Percentiles rank a stretch among this genome's conserved stretches.
These are phyloP conservation scores for Phytophthora vignae DNA, from an alignment of 352 stramenopile species.

Conservation along the genomic window DNA sequence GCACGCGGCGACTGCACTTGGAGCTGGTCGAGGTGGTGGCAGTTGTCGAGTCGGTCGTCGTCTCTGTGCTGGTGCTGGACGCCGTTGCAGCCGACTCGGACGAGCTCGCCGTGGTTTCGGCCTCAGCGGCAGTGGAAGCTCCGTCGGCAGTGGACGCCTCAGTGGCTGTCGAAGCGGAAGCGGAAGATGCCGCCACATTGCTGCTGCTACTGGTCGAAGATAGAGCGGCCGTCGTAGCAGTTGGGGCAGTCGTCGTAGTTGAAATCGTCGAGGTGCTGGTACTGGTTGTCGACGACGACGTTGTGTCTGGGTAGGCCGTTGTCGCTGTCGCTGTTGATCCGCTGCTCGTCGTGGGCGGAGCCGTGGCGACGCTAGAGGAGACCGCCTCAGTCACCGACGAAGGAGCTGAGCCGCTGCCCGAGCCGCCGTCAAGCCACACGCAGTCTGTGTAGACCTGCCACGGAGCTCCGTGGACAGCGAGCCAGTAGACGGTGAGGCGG, in stretches of 20 bases:
- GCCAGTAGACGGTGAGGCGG: constrained; percentile 58
- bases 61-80: background rate
- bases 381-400: constrained; percentile 25
- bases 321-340: constrained; percentile 31
- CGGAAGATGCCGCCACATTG: constrained; percentile 3
- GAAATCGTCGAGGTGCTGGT: constrained; percentile 13
- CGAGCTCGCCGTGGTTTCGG: constrained; percentile 6
- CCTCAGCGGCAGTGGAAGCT: constrained; percentile 8
- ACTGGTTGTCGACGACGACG: constrained; percentile 14
- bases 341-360: constrained; percentile 25
- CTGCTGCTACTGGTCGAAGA: background rate
- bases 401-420: constrained; percentile 21
- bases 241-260: constrained; percentile 5
- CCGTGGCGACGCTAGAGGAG: constrained; percentile 25
- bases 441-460: constrained; percentile 73
- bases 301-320: constrained; percentile 28
- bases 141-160: constrained; percentile 2
- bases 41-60: constrained; percentile 4
- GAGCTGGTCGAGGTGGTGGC: constrained; percentile 1
- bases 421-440: constrained; percentile 49
- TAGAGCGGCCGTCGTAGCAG: background rate
- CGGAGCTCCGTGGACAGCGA: constrained; percentile 50
- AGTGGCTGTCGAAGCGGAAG: constrained; percentile 2
- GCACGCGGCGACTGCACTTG: constrained; percentile 25
- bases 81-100: background rate